These are phyloP conservation scores for Przewalskia tangutica DNA, from an alignment of 257 asterid genomes.

Conservation along the genomic window DNA sequence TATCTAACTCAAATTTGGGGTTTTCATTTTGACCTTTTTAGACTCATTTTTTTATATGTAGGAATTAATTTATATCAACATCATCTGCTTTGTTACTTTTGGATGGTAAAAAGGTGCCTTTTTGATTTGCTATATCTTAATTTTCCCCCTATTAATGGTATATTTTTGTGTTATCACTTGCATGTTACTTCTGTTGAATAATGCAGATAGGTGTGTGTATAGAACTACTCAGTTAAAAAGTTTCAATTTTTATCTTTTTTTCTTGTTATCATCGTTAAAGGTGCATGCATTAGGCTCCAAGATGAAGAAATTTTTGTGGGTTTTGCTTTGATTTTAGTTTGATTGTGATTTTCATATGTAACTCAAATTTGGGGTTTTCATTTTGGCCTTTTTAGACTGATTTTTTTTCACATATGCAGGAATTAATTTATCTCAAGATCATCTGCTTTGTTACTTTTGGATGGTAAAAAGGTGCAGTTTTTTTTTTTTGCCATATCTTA, in stretches of 20 bases:
- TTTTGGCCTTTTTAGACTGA: neutral
- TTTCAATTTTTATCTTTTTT: neutral
- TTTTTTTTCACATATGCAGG: neutral
- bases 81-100: conserved; percentile 10
- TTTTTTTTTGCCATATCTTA: neutral
- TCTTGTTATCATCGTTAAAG: neutral
- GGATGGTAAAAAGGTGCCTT: conserved; percentile 41
- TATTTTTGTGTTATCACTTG: neutral
- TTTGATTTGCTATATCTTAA: neutral
- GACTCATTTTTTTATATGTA: neutral
- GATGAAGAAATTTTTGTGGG: conserved; percentile 20
- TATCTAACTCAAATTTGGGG: conserved; percentile 19
- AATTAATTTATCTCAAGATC: neutral
- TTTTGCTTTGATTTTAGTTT: conserved; percentile 21
- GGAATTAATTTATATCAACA: neutral
- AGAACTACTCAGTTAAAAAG: neutral
- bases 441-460: conserved; percentile 17
- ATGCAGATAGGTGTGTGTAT: neutral
- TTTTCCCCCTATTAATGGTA: neutral
- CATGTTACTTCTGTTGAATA: neutral
- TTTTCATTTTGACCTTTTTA: conserved; percentile 9
- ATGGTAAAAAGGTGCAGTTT: conserved; percentile 36
- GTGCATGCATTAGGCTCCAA: conserved; percentile 19
- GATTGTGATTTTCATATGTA: conserved; percentile 15
- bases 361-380: conserved; percentile 28